phyloP scores from a whole-genome alignment of 495 filamentous ascomycete genomes.

The Penicillium turbatum region DNA sequence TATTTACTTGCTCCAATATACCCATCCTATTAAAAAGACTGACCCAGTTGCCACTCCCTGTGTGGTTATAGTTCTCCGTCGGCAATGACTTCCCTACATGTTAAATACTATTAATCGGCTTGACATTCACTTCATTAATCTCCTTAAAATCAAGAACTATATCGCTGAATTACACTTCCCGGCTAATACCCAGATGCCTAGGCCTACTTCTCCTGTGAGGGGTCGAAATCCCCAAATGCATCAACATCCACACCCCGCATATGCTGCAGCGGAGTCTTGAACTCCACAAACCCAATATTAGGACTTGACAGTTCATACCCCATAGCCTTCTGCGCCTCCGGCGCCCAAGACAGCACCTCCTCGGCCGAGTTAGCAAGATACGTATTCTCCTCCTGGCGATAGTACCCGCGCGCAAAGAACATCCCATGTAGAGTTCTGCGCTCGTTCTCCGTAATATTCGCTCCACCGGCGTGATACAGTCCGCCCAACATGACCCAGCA shows the following conservation, averaged over 20 bases:
- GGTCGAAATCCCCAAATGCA: conserved; percentile 20
- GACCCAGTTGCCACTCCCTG: no score
- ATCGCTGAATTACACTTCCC: no score
- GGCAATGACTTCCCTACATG: no score
- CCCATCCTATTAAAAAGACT: no score
- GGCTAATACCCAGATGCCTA: no score
- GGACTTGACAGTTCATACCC: conserved; percentile 20
- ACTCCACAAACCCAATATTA: conserved; percentile 22
- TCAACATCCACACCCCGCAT: conserved; percentile 13
- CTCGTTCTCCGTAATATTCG: conserved; percentile 10
- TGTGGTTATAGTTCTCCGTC: no score
- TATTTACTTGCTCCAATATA: no score
- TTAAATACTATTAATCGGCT: no score
- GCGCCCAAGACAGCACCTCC: conserved; percentile 19
- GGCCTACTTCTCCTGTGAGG: not conserved
- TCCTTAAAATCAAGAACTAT: no score
- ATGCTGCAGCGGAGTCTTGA: conserved; percentile 19
- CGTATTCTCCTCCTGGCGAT: conserved; percentile 19
- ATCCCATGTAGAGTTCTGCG: conserved; percentile 17
- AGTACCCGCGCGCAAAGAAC: conserved; percentile 19
- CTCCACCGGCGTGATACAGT: conserved; percentile 20
- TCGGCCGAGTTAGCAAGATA: conserved; percentile 16
- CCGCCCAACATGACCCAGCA: conserved; percentile 23
- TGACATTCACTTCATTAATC: no score
- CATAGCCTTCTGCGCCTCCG: conserved; percentile 18